Percentiles rank a stretch among this genome's conserved stretches.
phyloP scores from a whole-genome alignment of 75 land plant genomes.

The Isoetes taiwanensis region DNA sequence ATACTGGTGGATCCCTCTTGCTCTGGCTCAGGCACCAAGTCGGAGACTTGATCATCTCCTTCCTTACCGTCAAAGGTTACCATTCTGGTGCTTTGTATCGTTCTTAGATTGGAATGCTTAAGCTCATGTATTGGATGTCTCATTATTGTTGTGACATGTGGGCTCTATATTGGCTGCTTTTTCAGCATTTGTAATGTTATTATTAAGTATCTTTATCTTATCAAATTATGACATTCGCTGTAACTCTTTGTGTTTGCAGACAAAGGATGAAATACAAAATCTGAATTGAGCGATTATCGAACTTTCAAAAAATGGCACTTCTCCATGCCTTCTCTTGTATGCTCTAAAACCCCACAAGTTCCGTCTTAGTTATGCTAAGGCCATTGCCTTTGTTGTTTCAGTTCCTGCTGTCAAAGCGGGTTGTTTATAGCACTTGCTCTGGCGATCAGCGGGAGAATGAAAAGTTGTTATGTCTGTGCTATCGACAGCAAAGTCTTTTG shows the following conservation, averaged over 20 bases:
- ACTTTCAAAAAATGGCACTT: slow-evolving; percentile 69
- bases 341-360: no score
- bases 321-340: slow-evolving; percentile 75
- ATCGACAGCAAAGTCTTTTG: slow-evolving; percentile 36
- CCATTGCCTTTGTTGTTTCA: slow-evolving; percentile 21
- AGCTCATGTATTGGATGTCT: no score
- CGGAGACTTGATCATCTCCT: slow-evolving; percentile 82
- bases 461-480: slow-evolving; percentile 63
- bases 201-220: no score
- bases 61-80: slow-evolving; percentile 46
- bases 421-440: slow-evolving; percentile 95
- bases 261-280: slow-evolving; percentile 15
- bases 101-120: no score
- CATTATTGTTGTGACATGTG: background rate
- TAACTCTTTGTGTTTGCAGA: slow-evolving; percentile 11
- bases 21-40: slow-evolving; percentile 82
- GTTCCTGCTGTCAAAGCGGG: slow-evolving; percentile 78
- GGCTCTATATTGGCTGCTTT: background rate
- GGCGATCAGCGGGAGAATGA: slow-evolving; percentile 76
- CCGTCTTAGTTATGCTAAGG: background rate
- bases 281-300: slow-evolving; percentile 47
- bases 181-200: background rate
- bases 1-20: slow-evolving; percentile 94
- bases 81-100: slow-evolving; percentile 17
- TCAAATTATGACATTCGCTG: slow-evolving; percentile 4